Evolutionary conservation across 345 rosid species (phyloP).

Genomic region (Eucalyptus albens): DNA sequence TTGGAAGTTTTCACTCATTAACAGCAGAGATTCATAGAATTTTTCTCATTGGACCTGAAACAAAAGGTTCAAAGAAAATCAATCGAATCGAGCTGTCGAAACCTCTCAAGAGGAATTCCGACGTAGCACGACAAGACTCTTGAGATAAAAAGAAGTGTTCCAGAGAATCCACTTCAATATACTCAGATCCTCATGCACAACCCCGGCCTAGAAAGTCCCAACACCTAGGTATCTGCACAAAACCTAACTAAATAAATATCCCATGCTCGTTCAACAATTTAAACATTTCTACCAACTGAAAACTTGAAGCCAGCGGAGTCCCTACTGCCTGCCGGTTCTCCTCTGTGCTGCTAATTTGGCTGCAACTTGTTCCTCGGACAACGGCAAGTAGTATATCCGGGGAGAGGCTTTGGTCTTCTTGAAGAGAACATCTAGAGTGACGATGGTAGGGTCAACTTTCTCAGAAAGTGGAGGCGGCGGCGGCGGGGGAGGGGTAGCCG

Average conservation of each 20-base stretch:
- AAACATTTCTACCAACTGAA: not conserved
- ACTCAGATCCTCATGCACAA: not conserved
- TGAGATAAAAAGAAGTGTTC: not conserved
- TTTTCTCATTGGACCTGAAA: not conserved
- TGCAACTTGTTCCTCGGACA: slow-evolving; percentile 84
- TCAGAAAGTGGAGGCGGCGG: slow-evolving; percentile 60
- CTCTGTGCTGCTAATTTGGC: slow-evolving; percentile 48
- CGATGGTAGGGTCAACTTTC: slow-evolving; percentile 74
- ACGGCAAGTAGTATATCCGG: slow-evolving; percentile 88
- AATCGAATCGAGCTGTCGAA: not conserved
- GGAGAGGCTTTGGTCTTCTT: slow-evolving; percentile 91
- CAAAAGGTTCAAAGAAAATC: not conserved
- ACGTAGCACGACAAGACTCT: not conserved
- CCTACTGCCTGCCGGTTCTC: slow-evolving; percentile 23
- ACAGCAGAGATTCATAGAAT: not conserved
- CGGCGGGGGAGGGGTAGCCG: slow-evolving; percentile 39
- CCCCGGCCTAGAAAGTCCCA: not conserved
- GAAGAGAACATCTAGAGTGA: slow-evolving; percentile 91
- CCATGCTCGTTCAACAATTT: not conserved
- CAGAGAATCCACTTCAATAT: not conserved
- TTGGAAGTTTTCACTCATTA: not conserved
- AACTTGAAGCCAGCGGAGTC: not conserved
- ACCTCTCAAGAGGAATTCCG: not conserved
- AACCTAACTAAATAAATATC: not conserved
- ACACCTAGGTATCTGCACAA: not conserved